Evolutionary conservation across 23 red algal genomes (phyloP).

Genomic region (Chondrus crispus): DNA sequence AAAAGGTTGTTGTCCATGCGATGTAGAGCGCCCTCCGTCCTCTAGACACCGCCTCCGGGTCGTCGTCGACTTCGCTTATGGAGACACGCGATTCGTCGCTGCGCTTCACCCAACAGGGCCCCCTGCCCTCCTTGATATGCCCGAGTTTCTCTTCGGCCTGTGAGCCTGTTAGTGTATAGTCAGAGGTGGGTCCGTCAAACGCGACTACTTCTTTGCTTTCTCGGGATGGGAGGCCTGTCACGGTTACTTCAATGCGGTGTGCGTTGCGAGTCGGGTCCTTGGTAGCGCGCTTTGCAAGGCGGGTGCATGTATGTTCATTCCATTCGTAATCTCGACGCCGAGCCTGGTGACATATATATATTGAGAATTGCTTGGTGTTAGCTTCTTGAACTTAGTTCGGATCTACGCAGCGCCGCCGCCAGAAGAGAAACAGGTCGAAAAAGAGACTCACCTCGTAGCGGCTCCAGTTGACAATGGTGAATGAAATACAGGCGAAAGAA

Average conservation of each 20-base stretch:
- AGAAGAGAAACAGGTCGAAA: neutral
- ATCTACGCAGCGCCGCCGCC: neutral
- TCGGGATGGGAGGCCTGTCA: neutral
- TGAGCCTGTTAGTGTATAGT: neutral
- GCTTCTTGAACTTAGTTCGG: too few species aligned
- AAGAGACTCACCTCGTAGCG: neutral
- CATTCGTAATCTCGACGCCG: too few species aligned
- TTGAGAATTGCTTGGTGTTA: too few species aligned
- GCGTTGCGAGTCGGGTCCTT: neutral
- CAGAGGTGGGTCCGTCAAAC: neutral
- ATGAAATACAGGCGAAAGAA: neutral
- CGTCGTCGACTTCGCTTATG: neutral
- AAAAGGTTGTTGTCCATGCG: constrained; percentile 32
- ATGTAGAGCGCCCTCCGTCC: neutral
- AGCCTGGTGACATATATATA: too few species aligned
- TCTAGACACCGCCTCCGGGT: neutral
- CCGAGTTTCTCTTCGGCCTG: neutral
- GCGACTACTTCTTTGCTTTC: neutral
- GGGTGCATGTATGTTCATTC: neutral
- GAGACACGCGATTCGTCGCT: neutral
- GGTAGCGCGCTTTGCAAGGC: neutral
- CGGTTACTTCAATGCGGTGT: neutral
- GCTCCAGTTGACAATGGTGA: constrained; percentile 20
- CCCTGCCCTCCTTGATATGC: neutral
- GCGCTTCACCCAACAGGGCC: neutral